Conservation (phyloP, 2,329 filamentous ascomycete species). For the Neofusicoccum parvum region DNA sequence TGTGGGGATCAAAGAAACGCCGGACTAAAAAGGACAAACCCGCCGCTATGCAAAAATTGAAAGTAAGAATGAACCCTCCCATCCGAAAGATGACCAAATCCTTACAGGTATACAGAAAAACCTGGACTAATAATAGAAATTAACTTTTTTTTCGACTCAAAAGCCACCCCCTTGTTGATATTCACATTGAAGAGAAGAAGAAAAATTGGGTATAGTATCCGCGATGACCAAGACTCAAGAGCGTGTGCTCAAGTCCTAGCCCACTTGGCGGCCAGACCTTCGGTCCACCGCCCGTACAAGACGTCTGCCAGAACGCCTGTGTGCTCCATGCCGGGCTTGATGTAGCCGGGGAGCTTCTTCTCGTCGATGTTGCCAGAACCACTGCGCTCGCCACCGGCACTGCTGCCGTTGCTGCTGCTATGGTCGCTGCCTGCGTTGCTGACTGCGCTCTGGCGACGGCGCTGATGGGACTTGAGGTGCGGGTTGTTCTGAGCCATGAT, state of each 20-base stretch:
- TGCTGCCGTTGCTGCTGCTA: conserved; percentile 20
- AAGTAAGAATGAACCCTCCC: too few species aligned
- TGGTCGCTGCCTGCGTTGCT: conserved; percentile 19
- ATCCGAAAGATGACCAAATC: not conserved
- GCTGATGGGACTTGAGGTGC: conserved; percentile 71
- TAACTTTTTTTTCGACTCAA: not conserved
- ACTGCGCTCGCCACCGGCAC: not conserved
- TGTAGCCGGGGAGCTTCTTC: conserved; percentile 60
- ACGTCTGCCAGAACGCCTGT: conserved; percentile 86
- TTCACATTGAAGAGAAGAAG: not conserved
- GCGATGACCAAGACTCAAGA: not conserved
- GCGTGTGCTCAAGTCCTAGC: conserved; percentile 26
- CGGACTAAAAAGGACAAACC: not conserved
- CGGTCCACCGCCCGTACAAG: conserved; percentile 86
- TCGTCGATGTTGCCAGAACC: conserved; percentile 46
- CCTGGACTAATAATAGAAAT: not conserved
- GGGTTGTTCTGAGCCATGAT: conserved; percentile 81
- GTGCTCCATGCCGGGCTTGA: conserved; percentile 82
- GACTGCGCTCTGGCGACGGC: conserved; percentile 54
- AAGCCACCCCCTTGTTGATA: not conserved
- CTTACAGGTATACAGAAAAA: conserved; percentile 4
- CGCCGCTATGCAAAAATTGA: conserved; percentile 6
- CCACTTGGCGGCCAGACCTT: conserved; percentile 67
- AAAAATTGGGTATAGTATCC: not conserved
- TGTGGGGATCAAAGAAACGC: not conserved